Percentiles rank a stretch among this genome's conserved stretches.
Conservation (phyloP, 2,329 filamentous ascomycete genomes). For the Paecilomyces niveus region DNA sequence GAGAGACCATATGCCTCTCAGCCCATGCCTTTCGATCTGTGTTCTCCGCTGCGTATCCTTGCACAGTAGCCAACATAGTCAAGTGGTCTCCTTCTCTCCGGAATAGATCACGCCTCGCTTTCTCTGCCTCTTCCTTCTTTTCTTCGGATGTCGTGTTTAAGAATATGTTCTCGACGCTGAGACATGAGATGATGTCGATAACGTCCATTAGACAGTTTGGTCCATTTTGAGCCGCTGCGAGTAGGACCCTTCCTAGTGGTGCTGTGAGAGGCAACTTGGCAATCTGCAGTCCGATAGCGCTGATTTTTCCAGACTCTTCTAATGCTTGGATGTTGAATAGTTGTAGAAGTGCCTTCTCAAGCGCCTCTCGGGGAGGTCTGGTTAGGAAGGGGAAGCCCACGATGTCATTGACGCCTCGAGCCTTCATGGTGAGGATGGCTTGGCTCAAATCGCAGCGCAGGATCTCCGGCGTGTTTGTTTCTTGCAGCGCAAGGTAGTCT, state of each 20-base stretch:
- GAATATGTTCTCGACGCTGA: slow-evolving; percentile 61
- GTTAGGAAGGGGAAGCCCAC: slow-evolving; percentile 80
- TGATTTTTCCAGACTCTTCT: slow-evolving; percentile 65
- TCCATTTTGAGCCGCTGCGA: slow-evolving; percentile 66
- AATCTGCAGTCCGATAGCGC: slow-evolving; percentile 65
- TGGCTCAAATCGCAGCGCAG: slow-evolving; percentile 81
- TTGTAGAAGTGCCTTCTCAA: slow-evolving; percentile 75
- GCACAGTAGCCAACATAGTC: slow-evolving; percentile 55
- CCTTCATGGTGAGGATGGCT: slow-evolving; percentile 87
- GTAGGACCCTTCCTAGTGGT: slow-evolving; percentile 69
- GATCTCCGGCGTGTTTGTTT: slow-evolving; percentile 80
- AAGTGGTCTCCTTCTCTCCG: slow-evolving; percentile 58
- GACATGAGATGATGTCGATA: slow-evolving; percentile 71
- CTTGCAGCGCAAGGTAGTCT: slow-evolving; percentile 62
- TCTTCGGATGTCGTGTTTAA: slow-evolving; percentile 54
- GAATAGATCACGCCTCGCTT: slow-evolving; percentile 49
- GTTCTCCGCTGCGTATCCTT: slow-evolving; percentile 51
- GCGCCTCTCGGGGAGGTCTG: slow-evolving; percentile 64
- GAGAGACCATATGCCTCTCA: slow-evolving; percentile 51
- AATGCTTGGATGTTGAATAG: slow-evolving; percentile 74
- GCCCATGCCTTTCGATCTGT: slow-evolving; percentile 56
- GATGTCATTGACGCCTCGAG: slow-evolving; percentile 75
- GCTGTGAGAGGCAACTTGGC: slow-evolving; percentile 78
- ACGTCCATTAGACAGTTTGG: slow-evolving; percentile 70
- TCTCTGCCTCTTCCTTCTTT: slow-evolving; percentile 51